These are phyloP conservation scores for Exophiala sp. DNA, from an alignment of 2,329 filamentous ascomycete species.

Conservation along the genomic window DNA sequence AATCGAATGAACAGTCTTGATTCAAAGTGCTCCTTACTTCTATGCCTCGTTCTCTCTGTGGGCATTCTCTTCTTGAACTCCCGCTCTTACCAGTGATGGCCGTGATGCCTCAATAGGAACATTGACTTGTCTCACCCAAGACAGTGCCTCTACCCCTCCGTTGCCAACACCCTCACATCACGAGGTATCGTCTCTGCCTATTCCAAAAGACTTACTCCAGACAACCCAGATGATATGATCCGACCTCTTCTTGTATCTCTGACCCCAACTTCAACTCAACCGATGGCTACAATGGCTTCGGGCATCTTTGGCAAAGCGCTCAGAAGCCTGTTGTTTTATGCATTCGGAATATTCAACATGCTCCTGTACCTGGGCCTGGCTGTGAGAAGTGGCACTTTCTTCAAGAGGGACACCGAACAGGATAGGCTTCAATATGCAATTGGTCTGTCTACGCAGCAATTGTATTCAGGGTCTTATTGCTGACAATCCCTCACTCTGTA, in stretches of 20 bases:
- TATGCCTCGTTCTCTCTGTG: background rate
- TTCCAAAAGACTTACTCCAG: background rate
- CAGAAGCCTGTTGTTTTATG: slow-evolving; percentile 16
- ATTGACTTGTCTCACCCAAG: background rate
- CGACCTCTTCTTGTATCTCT: background rate
- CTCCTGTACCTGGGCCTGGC: slow-evolving; percentile 32
- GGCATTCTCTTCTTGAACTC: background rate
- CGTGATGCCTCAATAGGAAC: background rate
- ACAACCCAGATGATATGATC: background rate
- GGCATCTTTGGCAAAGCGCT: slow-evolving; percentile 9
- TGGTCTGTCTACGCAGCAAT: slow-evolving; percentile 31
- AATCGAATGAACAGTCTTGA: background rate
- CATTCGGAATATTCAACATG: slow-evolving; percentile 35
- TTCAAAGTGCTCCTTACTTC: background rate
- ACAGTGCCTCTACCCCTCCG: background rate
- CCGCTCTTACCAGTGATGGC: background rate
- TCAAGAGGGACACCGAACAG: slow-evolving; percentile 36
- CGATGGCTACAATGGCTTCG: slow-evolving; percentile 12
- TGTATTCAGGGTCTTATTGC: background rate
- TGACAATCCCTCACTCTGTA: slow-evolving; percentile 29
- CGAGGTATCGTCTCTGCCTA: background rate
- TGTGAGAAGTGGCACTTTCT: slow-evolving; percentile 35
- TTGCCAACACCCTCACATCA: background rate
- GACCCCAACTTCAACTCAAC: background rate
- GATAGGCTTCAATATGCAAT: slow-evolving; percentile 38